Evolutionary conservation across 164 flowering plant species (phyloP), one percentile per base, ranked within the genome.

Genomic region (Dillenia suffruticosa): DNA sequence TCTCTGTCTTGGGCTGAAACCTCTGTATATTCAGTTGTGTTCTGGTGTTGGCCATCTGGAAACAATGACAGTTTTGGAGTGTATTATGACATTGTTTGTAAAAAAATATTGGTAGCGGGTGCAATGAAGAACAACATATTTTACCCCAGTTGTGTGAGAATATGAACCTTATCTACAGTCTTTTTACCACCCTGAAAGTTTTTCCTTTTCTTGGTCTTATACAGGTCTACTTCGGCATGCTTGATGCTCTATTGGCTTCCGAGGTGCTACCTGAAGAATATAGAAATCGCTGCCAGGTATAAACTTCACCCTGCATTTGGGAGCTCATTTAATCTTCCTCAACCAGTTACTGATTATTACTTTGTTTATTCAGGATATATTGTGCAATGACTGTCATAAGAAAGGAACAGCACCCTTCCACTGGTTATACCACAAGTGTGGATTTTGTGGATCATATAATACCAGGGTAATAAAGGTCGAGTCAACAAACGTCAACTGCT

Each of bases 141-240:
- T 4, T 32, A 32, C 40, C 40, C 6, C 6, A 32, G 40, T 4
- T 32, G 40, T 32, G 7, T 32, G 6, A 32, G 40, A 5, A 32
- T 32, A 5, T 32, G 40, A 32, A 32, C 40, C 6, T 32, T 32
- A 5, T 32, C 40, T 32, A 32, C 5, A 32, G 40, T 32, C 40
- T 32, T 32, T 32, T 32, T 5, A 32, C 40, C 40, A 32, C 40
- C 40, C 40, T 32, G 7, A 32, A 6, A 4, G 40, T 32, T 32
- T 32, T 32, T 6, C 40, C 22, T 40, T 64, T 54, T 55, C 26
- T 15, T 10, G 12, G 12, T 14, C 12, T 32, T 16, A 16, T 59
- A 46, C 84, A 92, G 97, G 97, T 92, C 46, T 90, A 90, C 71
- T 90, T 90, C 70, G 93, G 95, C 14, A 90, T 90, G 97, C 91